Evolutionary conservation across 108 stramenopile genomes (phyloP).

Genomic region (Poteriospumella lacustris): DNA sequence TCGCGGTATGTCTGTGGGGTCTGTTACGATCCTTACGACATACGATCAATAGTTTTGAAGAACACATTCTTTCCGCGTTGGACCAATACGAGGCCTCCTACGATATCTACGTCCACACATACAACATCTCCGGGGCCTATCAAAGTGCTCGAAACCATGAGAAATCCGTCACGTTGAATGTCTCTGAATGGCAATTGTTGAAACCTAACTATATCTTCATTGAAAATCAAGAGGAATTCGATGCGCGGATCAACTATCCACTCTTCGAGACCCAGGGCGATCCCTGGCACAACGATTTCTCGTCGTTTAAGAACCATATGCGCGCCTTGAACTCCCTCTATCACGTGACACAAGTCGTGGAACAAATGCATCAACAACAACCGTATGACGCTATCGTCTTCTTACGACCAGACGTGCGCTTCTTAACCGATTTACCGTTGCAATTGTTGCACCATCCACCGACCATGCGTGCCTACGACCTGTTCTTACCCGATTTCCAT

Average conservation of each 20-base stretch:
- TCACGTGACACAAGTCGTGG: neutral
- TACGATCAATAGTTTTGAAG: neutral
- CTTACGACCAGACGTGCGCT: neutral
- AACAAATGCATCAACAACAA: neutral
- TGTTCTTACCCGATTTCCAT: constrained; percentile 20
- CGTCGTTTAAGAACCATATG: neutral
- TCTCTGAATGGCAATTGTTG: constrained; percentile 11
- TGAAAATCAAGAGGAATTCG: constrained; percentile 13
- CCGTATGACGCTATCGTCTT: neutral
- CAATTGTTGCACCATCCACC: neutral
- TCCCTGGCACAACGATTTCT: neutral
- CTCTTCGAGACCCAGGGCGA: neutral
- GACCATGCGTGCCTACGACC: too few relatives aligned
- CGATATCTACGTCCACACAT: neutral
- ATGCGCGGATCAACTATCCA: neutral
- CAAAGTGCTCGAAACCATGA: neutral
- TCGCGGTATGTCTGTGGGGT: constrained; percentile 4
- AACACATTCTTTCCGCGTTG: neutral
- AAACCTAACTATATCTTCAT: constrained; percentile 5
- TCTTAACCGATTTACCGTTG: neutral
- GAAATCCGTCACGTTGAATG: neutral
- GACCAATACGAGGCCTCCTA: neutral
- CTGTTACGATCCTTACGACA: neutral
- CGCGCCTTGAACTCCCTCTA: neutral
- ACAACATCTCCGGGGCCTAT: neutral